Evolutionary conservation across 2,329 filamentous ascomycete genomes (phyloP).

Genomic region (Fusarium torreyae): DNA sequence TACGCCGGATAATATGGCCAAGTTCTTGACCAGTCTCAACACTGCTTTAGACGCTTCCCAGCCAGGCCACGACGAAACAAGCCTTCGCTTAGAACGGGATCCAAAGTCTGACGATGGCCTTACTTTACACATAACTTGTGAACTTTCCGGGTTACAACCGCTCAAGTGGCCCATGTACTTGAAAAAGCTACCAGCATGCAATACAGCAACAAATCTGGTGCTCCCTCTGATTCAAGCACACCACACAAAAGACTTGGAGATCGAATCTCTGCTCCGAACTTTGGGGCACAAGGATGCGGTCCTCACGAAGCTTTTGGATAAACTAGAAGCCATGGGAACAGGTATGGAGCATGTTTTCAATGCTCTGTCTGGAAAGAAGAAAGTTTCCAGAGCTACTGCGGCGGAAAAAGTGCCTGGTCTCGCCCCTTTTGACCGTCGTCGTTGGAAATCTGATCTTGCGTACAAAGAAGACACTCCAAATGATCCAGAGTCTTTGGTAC

Average conservation of each 20-base stretch:
- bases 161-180: constrained; percentile 78
- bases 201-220: constrained; percentile 65
- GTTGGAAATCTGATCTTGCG: constrained; percentile 56
- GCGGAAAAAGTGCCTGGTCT: constrained; percentile 67
- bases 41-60: constrained; percentile 65
- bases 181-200: constrained; percentile 59
- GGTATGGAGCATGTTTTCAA: constrained; percentile 70
- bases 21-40: constrained; percentile 75
- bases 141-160: constrained; percentile 75
- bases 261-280: constrained; percentile 60
- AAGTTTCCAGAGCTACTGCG: constrained; percentile 60
- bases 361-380: constrained; percentile 64
- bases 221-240: constrained; percentile 67
- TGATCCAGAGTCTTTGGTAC: constrained; percentile 58
- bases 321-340: constrained; percentile 66
- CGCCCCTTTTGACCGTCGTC: constrained; percentile 61
- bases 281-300: constrained; percentile 68
- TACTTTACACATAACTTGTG: constrained; percentile 69
- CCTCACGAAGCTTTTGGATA: constrained; percentile 67
- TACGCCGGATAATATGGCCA: constrained; percentile 75
- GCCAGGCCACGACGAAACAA: constrained; percentile 61
- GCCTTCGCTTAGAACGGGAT: constrained; percentile 60
- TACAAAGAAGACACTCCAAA: constrained; percentile 45
- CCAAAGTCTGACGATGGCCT: constrained; percentile 58
- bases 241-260: constrained; percentile 57